phyloP scores from a whole-genome alignment of 2,329 filamentous ascomycete species.

The Penicillium brevicompactum region DNA sequence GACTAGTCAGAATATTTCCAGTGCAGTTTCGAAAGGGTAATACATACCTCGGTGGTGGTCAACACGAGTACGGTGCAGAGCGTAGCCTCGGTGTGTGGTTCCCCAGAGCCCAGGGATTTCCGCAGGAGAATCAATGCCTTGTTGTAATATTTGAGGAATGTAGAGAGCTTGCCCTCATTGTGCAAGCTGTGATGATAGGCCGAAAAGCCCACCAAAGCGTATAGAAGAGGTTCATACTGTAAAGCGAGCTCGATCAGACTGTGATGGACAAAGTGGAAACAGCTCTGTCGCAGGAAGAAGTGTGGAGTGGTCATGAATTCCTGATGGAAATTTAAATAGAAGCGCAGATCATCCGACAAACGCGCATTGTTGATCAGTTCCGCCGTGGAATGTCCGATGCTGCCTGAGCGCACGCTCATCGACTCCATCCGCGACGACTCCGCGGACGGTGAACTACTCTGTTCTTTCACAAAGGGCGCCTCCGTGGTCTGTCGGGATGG shows the following conservation, averaged over 20 bases:
- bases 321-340: constrained; percentile 76
- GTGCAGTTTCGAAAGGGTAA: neutral
- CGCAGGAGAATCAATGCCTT: constrained; percentile 79
- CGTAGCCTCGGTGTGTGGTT: constrained; percentile 71
- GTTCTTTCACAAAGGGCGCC: constrained; percentile 46
- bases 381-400: constrained; percentile 28
- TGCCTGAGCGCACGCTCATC: constrained; percentile 36
- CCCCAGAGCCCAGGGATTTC: constrained; percentile 68
- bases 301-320: constrained; percentile 79
- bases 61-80: constrained; percentile 87
- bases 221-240: constrained; percentile 77
- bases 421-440: constrained; percentile 48
- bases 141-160: constrained; percentile 89
- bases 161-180: constrained; percentile 71
- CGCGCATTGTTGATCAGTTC: constrained; percentile 32
- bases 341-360: constrained; percentile 67
- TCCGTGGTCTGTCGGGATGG: constrained; percentile 28
- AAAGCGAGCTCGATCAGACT: constrained; percentile 73
- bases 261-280: constrained; percentile 71
- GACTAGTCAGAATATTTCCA: constrained; percentile 10
- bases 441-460: constrained; percentile 55
- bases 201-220: constrained; percentile 84
- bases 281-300: constrained; percentile 75
- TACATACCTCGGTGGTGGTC: constrained; percentile 82
- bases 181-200: constrained; percentile 80